Base-by-base conservation (phyloP, 108 stramenopile species). In the Stephanodiscus triporus region DNA sequence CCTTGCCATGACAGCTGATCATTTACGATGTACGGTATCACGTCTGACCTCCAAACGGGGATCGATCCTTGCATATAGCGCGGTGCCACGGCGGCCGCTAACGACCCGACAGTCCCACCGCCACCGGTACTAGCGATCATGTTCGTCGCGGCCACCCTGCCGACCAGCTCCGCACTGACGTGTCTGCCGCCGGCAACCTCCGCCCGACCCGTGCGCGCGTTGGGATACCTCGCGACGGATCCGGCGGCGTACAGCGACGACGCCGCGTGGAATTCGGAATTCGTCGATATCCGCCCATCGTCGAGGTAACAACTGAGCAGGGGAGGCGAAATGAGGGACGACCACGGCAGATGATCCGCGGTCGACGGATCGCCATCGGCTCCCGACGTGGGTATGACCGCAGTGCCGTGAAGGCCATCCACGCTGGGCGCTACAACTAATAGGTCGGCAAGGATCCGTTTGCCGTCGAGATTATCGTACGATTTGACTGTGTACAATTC, bases 401-500 rank as follows among this genome's bases (percentile, higher is more conserved):
- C 91, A 27, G 84, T 88, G 14, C 93, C 93, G 34, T 76, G 78
- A 36, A 78, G 19, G 6, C 93, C 91, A 74, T 80, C 81, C 17
- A 87, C 82, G 61, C 87, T 82, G 13, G 93, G 91, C 42, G 91
- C 88, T 24, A 92, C 22, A 0, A 95, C 88, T 4, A 95, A 37
- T 56, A 88, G 63, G 75, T 95, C 89, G 13, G 88, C 48, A 0
- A 59, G n/a, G 4, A 69, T 70, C 23, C 89, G 45, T 14, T 68
- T 67, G 0, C 89, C 78, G 69, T 92, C 94, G 72, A 95, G 19
- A 38, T 83, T 72, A 77, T 95, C 94, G 64, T 86, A 91, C 5
- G 89, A 81, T 76, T 91, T 91, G 50, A 89, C 91, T 0, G 90
- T 88, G 70, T 92, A 89, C 2, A 95, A 30, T 73, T 91, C 89